These are phyloP conservation scores for Ceratocystis diversiconidia DNA, from an alignment of 2,329 filamentous ascomycete genomes.

Conservation along the genomic window DNA sequence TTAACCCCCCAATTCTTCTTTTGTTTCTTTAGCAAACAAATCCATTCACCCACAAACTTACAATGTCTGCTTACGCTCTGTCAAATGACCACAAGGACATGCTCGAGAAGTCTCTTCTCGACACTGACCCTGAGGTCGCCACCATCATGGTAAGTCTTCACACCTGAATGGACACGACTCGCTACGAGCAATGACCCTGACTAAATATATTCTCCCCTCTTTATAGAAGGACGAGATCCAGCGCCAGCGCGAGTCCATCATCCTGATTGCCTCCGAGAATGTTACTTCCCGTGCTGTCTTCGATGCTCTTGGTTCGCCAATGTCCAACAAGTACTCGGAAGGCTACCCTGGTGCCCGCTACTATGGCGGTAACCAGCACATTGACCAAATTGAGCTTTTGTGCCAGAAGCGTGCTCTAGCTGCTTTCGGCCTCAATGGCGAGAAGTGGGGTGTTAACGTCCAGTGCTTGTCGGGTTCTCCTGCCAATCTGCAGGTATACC, in stretches of 20 bases:
- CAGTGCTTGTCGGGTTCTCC: conserved; percentile 86
- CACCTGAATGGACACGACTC: background rate
- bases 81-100: conserved; percentile 50
- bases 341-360: conserved; percentile 96
- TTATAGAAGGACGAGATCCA: conserved; percentile 75
- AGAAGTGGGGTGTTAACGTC: conserved; percentile 97
- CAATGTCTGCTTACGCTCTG: conserved; percentile 38
- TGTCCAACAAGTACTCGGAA: conserved; percentile 99
- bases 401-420: conserved; percentile 89
- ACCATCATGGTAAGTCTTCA: conserved; percentile 69
- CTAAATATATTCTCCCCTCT: conserved; percentile 13
- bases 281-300: conserved; percentile 97
- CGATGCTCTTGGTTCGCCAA: conserved; percentile 85
- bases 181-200: conserved; percentile 24
- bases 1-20: background rate
- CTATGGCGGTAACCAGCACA: conserved; percentile 98
- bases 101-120: conserved; percentile 87
- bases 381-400: conserved; percentile 86
- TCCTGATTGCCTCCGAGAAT: conserved; percentile 98
- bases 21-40: background rate
- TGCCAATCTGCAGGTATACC: conserved; percentile 96
- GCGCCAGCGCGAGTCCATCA: conserved; percentile 95
- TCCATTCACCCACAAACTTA: conserved; percentile 19
- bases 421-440: conserved; percentile 72
- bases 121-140: conserved; percentile 86